Base-by-base conservation (phyloP, 208 protist species). In the Trypanosomatidae sp. region DNA sequence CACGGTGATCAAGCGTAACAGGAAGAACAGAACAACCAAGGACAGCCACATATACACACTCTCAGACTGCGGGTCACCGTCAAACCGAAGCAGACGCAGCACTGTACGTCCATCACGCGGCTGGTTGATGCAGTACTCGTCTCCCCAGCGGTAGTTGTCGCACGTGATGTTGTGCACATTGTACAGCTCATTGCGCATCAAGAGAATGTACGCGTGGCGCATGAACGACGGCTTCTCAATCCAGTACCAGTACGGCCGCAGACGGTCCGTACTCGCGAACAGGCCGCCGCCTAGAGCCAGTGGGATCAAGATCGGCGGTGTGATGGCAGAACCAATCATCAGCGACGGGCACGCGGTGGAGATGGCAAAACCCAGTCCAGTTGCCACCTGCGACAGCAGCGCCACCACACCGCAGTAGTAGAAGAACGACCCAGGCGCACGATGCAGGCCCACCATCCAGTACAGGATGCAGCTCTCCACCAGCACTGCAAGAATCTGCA, bases 161-260 rank as follows among this genome's bases (percentile, higher is more conserved):
- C 91, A 95, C 13, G 76, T 30, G 46, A 95, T 81, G 58, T 82
- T 19, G 56, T 71, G 47, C 33, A 95, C 66, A 58, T 82, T 69
- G 62, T 84, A 72, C 47, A 95, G 79, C 75, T 95, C 87, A 73
- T 92, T 93, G 25, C 84, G 79, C 56, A 85, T 47, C 46, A 93
- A 56, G 9, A 93, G 55, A 39, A 93, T 91, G 69, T 81, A 92
- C 13, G 77, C 79, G 36, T 95, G 81, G 22, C 91, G 86, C 56
- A 93, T 79, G 76, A 90, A 90, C 25, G 87, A 91, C 12, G 72
- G 82, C 73, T 93, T 92, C 76, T 95, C 85, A 50, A 95, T 41
- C 82, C 84, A 92, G 74, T 91, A 91, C 85, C 88, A 95, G 80
- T 95, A 92, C 30, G 87, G 88, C 4, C 83, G 83, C 55, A 95